Evolutionary conservation across 2,329 filamentous ascomycete species (phyloP).

Genomic region (Sporothrix phasma): DNA sequence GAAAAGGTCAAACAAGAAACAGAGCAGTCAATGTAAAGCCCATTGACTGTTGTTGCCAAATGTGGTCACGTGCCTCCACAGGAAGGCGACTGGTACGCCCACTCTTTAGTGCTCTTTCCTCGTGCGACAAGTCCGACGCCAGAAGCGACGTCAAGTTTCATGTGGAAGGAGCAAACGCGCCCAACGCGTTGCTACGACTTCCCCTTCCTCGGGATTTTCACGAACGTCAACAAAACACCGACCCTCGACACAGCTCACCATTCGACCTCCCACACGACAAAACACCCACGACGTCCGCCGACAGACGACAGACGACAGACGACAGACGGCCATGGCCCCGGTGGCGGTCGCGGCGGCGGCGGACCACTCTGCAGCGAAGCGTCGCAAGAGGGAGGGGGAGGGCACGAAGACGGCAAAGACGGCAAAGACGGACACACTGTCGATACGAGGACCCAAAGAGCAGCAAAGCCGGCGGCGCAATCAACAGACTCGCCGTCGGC

Average conservation of each 20-base stretch:
- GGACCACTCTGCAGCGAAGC: conserved; percentile 9
- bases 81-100: too few relatives aligned
- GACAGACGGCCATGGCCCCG: conserved; percentile 9
- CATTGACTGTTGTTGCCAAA: not conserved
- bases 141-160: not conserved
- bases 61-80: not conserved
- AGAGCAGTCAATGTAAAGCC: not conserved
- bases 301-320: not conserved
- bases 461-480: not conserved
- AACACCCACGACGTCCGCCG: too few relatives aligned
- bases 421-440: not conserved
- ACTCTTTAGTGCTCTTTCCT: not conserved
- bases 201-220: too few relatives aligned
- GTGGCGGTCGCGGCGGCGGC: conserved; percentile 4
- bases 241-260: not conserved
- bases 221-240: not conserved
- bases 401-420: not conserved
- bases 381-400: conserved; percentile 5
- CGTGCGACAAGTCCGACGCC: not conserved
- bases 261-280: not conserved
- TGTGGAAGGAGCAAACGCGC: not conserved
- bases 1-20: too few relatives aligned
- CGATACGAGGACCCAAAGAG: conserved; percentile 5
- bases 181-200: not conserved
- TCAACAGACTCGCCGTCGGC: conserved; percentile 16